Conservation (phyloP, 1,284 basidiomycete species). For the Cryptococcus sp. region DNA sequence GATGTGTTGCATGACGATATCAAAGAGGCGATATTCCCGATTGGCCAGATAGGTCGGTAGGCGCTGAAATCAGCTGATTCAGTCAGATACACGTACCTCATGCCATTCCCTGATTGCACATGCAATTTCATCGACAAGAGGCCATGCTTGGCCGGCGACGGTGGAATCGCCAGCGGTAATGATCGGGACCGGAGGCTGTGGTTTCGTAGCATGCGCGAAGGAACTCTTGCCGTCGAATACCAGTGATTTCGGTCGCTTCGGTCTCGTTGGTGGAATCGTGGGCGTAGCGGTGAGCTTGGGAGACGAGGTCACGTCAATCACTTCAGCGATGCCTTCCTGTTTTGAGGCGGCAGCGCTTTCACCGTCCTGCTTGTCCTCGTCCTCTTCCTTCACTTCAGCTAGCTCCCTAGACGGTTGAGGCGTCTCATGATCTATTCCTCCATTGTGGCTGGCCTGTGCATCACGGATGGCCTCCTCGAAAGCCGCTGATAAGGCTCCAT, state of each 20-base stretch:
- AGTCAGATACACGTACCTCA: conserved; percentile 51
- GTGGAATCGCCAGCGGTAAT: conserved; percentile 92
- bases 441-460: conserved; percentile 22
- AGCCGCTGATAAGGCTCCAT: conserved; percentile 69
- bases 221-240: conserved; percentile 11
- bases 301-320: conserved; percentile 9
- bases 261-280: not conserved
- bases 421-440: conserved; percentile 7
- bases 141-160: conserved; percentile 70
- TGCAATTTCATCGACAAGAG: conserved; percentile 94
- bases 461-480: conserved; percentile 28
- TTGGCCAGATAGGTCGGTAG: conserved; percentile 86
- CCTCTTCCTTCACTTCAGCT: conserved; percentile 62
- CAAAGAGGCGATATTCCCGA: conserved; percentile 85
- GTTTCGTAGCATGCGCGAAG: conserved; percentile 52
- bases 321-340: not conserved
- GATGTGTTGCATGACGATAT: conserved; percentile 80
- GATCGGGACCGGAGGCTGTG: conserved; percentile 83
- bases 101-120: conserved; percentile 96
- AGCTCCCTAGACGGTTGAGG: conserved; percentile 42
- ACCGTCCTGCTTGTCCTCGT: conserved; percentile 59
- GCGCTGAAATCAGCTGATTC: conserved; percentile 22
- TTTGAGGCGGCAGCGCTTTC: conserved; percentile 5
- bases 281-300: not conserved
- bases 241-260: conserved; percentile 33